phyloP scores from a whole-genome alignment of 345 rosid genomes.

The Alliaria petiolata region DNA sequence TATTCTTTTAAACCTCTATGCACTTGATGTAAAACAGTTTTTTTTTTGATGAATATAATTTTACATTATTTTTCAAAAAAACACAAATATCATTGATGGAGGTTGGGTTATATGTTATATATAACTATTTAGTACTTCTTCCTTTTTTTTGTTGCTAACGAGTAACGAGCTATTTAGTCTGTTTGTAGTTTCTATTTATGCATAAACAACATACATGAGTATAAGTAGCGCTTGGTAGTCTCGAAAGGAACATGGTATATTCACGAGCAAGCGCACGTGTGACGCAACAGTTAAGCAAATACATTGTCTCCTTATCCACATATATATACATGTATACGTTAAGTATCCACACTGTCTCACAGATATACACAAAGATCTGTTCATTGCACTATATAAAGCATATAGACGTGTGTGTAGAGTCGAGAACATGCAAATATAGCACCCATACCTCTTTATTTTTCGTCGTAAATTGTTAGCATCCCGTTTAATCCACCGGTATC shows the following conservation, averaged over 20 bases:
- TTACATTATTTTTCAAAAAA: no score
- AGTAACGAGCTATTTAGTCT: no score
- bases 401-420: slow-evolving; percentile 4
- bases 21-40: no score
- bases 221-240: slow-evolving; percentile 10
- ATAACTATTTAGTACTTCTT: no score
- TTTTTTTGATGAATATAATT: no score
- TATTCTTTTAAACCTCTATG: no score
- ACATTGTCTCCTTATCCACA: slow-evolving; percentile 29
- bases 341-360: background rate
- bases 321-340: background rate
- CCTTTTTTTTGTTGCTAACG: no score
- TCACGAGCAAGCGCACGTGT: slow-evolving; percentile 27
- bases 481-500: slow-evolving; percentile 27
- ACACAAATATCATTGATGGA: no score
- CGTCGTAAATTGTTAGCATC: slow-evolving; percentile 28
- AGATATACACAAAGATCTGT: background rate
- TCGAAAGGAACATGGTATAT: slow-evolving; percentile 21
- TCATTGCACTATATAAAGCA: background rate
- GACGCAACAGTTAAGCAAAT: slow-evolving; percentile 9
- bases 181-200: background rate
- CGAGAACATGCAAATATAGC: slow-evolving; percentile 26
- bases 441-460: slow-evolving; percentile 23
- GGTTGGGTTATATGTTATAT: no score
- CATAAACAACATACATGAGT: background rate